Conservation (phyloP, 345 rosid genomes). For the Salix caprea region DNA sequence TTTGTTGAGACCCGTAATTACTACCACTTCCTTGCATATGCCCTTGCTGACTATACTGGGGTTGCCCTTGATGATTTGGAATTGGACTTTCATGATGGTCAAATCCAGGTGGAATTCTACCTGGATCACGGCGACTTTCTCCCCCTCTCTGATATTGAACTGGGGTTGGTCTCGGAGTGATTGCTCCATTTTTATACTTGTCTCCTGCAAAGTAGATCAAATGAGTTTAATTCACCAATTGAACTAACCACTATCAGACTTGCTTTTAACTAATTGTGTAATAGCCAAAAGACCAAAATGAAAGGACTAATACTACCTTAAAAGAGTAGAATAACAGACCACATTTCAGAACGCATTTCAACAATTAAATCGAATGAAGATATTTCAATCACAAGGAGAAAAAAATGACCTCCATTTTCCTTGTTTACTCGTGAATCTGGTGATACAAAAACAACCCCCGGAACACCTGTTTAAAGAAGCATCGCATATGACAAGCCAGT, state of each 20-base stretch:
- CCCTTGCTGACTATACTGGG: slow-evolving; percentile 34
- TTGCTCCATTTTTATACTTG: slow-evolving; percentile 78
- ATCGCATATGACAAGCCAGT: neutral
- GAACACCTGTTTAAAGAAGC: slow-evolving; percentile 45
- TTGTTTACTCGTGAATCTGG: slow-evolving; percentile 88
- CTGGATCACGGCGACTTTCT: slow-evolving; percentile 43
- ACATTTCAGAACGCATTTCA: neutral
- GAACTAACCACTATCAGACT: neutral
- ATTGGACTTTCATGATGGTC: slow-evolving; percentile 21
- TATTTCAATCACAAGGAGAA: neutral
- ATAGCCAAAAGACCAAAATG: neutral
- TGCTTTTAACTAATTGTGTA: neutral
- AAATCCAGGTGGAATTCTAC: slow-evolving; percentile 25
- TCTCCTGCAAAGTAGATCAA: slow-evolving; percentile 49
- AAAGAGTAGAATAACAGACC: neutral
- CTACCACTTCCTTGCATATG: slow-evolving; percentile 48
- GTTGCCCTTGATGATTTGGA: neutral
- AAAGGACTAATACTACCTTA: neutral
- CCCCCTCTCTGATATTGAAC: slow-evolving; percentile 32
- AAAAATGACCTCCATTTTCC: slow-evolving; percentile 78
- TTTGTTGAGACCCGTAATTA: slow-evolving; percentile 42
- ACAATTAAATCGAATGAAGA: neutral
- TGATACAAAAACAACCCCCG: slow-evolving; percentile 76
- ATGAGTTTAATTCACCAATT: neutral
- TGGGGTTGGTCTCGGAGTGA: slow-evolving; percentile 80